Evolutionary conservation across 2,329 filamentous ascomycete species (phyloP).

Genomic region (Colletotrichum cuscutae): DNA sequence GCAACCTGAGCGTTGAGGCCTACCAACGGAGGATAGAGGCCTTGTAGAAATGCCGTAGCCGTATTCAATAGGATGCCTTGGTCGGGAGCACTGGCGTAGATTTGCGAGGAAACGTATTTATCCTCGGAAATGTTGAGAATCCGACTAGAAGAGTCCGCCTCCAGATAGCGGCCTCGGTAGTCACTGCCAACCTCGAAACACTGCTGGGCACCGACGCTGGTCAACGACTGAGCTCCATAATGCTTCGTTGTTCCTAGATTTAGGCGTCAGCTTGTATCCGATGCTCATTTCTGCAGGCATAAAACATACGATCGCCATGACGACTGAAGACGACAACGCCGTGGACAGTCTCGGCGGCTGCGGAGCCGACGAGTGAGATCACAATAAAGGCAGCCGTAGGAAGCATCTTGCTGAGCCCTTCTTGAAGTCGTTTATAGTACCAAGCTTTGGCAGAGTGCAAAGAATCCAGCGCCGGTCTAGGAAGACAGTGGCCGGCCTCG

Average conservation of each 20-base stretch:
- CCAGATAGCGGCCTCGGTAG: conserved; percentile 39
- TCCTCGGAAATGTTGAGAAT: conserved; percentile 48
- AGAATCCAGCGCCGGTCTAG: neutral
- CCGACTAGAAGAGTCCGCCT: conserved; percentile 39
- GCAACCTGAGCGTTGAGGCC: conserved; percentile 41
- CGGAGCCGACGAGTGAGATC: conserved; percentile 31
- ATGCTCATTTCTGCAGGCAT: no score
- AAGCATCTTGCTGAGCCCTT: neutral
- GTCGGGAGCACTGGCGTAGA: conserved; percentile 47
- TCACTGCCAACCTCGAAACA: conserved; percentile 42
- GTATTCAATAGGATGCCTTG: conserved; percentile 46
- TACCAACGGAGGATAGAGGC: conserved; percentile 46
- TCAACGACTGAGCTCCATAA: conserved; percentile 45
- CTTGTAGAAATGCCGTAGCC: conserved; percentile 48
- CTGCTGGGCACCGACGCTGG: conserved; percentile 47
- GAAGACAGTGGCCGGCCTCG: neutral
- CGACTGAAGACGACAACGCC: conserved; percentile 47
- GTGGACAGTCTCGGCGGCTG: conserved; percentile 45
- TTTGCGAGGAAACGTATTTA: conserved; percentile 43
- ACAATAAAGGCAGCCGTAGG: neutral
- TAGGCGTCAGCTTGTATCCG: neutral
- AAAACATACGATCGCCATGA: conserved; percentile 46
- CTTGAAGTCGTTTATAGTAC: neutral
- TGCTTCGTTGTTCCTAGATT: conserved; percentile 46
- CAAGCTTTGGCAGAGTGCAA: neutral